Evolutionary conservation across 2,329 filamentous ascomycete genomes (phyloP).

Genomic region (Colletotrichum sp.): DNA sequence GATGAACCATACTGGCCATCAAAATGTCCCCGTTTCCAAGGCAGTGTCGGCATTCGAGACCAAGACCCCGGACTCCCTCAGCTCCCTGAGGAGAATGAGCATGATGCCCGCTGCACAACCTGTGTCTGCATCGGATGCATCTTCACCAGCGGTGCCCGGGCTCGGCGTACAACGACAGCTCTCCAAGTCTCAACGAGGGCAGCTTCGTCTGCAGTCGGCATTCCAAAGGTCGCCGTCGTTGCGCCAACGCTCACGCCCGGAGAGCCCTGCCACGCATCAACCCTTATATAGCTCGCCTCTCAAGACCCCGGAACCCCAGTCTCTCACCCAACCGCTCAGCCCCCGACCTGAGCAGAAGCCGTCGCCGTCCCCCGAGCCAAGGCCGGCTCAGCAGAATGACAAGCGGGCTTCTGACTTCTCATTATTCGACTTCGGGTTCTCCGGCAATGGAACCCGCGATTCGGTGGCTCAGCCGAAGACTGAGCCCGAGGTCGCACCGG

Average conservation of each 20-base stretch:
- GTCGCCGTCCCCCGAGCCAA: not conserved
- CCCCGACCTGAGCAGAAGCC: not conserved
- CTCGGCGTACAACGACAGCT: not conserved
- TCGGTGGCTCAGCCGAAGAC: not conserved
- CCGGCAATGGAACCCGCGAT: not conserved
- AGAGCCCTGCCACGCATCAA: not conserved
- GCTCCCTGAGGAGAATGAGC: not conserved
- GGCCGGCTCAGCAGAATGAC: not conserved
- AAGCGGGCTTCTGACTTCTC: not conserved
- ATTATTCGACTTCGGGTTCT: not conserved
- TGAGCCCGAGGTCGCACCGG: not conserved
- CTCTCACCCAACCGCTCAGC: not conserved
- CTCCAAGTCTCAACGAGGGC: conserved; percentile 14
- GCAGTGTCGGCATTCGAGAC: conserved; percentile 12
- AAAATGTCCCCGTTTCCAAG: conserved; percentile 14
- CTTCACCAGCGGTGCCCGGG: not conserved
- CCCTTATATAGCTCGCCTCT: not conserved
- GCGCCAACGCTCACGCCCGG: not conserved
- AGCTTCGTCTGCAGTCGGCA: conserved; percentile 9
- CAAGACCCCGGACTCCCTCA: not conserved
- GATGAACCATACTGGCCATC: conserved; percentile 20
- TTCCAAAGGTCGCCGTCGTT: conserved; percentile 1
- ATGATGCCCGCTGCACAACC: not conserved
- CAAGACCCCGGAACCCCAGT: not conserved
- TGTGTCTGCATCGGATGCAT: not conserved